Evolutionary conservation across 2,329 filamentous ascomycete species (phyloP).

Genomic region (Colletotrichum graminicola): DNA sequence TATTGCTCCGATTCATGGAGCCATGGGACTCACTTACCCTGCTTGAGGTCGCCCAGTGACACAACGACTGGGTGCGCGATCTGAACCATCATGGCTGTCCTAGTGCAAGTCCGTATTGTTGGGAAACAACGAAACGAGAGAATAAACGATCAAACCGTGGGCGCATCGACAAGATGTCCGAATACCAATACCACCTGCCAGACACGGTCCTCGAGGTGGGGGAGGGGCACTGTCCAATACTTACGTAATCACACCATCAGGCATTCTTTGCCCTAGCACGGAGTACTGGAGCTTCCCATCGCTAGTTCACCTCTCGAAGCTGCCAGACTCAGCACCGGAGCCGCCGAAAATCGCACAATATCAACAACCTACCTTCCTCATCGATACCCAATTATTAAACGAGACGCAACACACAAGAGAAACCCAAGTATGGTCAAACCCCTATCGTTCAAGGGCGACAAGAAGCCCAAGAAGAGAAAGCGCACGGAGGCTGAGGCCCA

Average conservation of each 20-base stretch:
- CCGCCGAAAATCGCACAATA: constrained; percentile 15
- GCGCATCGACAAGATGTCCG: constrained; percentile 8
- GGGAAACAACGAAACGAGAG: constrained; percentile 11
- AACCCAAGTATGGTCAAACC: constrained; percentile 80
- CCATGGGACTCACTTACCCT: constrained; percentile 62
- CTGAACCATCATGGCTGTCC: constrained; percentile 55
- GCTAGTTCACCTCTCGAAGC: constrained; percentile 19
- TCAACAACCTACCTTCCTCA: constrained; percentile 21
- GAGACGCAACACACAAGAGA: not conserved
- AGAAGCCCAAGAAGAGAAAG: constrained; percentile 93
- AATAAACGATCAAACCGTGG: constrained; percentile 17
- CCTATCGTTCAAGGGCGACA: constrained; percentile 96
- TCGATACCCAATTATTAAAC: constrained; percentile 2
- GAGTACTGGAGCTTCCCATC: constrained; percentile 29
- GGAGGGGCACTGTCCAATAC: constrained; percentile 12
- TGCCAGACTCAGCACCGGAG: constrained; percentile 9
- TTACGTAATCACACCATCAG: constrained; percentile 32
- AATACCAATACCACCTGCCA: constrained; percentile 25
- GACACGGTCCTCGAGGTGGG: constrained; percentile 26
- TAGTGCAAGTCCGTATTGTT: not conserved
- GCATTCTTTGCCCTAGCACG: not conserved
- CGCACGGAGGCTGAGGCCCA: constrained; percentile 66
- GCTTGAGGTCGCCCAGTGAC: constrained; percentile 70
- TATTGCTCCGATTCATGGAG: not conserved
- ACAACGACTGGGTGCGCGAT: constrained; percentile 70